A percentile compares a stretch with the other conserved stretches of the same genome.
These are phyloP conservation scores for Bacterosira constricta DNA, from an alignment of 108 stramenopile genomes.

Conservation along the genomic window DNA sequence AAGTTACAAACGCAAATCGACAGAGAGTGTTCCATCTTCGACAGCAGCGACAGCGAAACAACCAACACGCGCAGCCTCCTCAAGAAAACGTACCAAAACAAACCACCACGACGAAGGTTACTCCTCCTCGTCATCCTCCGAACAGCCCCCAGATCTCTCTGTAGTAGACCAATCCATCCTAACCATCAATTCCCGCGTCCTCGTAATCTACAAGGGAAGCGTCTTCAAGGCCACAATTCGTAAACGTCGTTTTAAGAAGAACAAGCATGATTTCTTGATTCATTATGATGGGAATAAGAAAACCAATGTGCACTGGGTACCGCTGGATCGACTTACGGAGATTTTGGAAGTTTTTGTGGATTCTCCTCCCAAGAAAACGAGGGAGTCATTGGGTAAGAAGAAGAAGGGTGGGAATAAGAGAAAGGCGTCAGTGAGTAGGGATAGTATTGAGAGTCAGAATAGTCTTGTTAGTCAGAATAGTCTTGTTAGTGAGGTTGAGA, in stretches of 20 bases:
- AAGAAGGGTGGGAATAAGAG: slow-evolving; percentile 17
- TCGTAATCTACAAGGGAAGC: slow-evolving; percentile 43
- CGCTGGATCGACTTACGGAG: slow-evolving; percentile 33
- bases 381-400: slow-evolving; percentile 3
- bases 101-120: slow-evolving; percentile 4
- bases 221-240: slow-evolving; percentile 54
- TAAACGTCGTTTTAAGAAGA: slow-evolving; percentile 41
- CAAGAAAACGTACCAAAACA: slow-evolving; percentile 20
- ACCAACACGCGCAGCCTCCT: slow-evolving; percentile 4
- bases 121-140: slow-evolving; percentile 23
- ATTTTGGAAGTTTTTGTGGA: slow-evolving; percentile 33
- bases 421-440: background rate
- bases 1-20: slow-evolving; percentile 28
- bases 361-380: slow-evolving; percentile 9
- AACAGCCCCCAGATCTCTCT: slow-evolving; percentile 7
- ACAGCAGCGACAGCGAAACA: slow-evolving; percentile 1
- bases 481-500: no score
- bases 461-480: no score
- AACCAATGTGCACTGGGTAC: slow-evolving; percentile 54
- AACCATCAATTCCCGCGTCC: slow-evolving; percentile 47
- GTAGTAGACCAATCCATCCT: slow-evolving; percentile 24
- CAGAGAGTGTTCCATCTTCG: slow-evolving; percentile 8
- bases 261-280: slow-evolving; percentile 43
- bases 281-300: slow-evolving; percentile 62
- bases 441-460: background rate